Conservation (phyloP, 768 basidiomycete species). For the Hygrophorus pudorinus region DNA sequence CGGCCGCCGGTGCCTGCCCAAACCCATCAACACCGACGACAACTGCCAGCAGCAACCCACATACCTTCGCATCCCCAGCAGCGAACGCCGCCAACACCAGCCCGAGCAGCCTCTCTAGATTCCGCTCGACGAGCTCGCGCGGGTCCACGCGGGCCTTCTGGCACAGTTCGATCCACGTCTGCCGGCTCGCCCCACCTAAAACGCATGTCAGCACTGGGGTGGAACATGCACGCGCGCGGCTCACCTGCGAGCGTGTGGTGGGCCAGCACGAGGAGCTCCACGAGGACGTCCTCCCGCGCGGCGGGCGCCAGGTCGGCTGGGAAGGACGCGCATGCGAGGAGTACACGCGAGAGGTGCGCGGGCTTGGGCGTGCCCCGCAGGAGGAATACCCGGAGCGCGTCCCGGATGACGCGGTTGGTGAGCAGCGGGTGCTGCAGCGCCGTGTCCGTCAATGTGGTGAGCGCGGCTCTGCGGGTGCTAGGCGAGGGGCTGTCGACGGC, state of each 20-base stretch:
- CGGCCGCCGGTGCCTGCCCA: conserved; percentile 19
- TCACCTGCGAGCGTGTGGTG: conserved; percentile 63
- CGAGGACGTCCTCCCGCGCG: conserved; percentile 35
- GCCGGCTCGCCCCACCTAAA: conserved; percentile 39
- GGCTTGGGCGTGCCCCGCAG: conserved; percentile 35
- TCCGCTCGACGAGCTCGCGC: conserved; percentile 39
- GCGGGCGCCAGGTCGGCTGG: conserved; percentile 29
- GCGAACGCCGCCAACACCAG: conserved; percentile 41
- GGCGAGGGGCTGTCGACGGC: conserved; percentile 48
- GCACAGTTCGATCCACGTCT: conserved; percentile 77
- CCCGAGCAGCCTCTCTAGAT: conserved; percentile 39
- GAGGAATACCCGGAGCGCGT: conserved; percentile 44
- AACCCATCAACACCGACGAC: background rate
- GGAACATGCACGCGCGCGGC: conserved; percentile 16
- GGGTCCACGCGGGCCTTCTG: conserved; percentile 66
- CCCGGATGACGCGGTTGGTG: conserved; percentile 42
- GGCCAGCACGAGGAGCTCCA: conserved; percentile 52
- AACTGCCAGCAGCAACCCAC: conserved; percentile 3
- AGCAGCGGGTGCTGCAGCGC: conserved; percentile 34
- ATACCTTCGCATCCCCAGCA: conserved; percentile 36
- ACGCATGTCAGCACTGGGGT: background rate
- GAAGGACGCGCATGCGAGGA: conserved; percentile 43
- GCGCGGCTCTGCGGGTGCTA: conserved; percentile 39
- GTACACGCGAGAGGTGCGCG: conserved; percentile 38
- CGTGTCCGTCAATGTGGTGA: conserved; percentile 30